These are phyloP conservation scores for Maudiozyma humilis DNA, from an alignment of 1,139 yeast species.

Conservation along the genomic window DNA sequence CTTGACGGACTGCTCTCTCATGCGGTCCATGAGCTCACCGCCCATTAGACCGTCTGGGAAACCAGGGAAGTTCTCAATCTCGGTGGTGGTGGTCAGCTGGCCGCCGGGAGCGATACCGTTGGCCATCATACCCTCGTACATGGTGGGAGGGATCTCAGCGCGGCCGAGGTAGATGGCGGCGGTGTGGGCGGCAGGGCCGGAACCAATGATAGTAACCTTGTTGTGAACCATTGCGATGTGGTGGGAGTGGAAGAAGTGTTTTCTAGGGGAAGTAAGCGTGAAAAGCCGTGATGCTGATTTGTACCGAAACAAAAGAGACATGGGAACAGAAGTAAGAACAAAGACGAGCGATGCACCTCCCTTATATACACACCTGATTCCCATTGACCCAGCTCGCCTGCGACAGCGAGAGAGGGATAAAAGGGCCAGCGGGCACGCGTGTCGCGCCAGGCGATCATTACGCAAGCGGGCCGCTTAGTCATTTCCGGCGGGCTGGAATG, in stretches of 20 bases:
- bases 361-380: no score
- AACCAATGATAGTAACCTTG: constrained; percentile 86
- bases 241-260: background rate
- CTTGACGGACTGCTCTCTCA: constrained; percentile 78
- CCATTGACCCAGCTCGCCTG: no score
- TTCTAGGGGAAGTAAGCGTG: background rate
- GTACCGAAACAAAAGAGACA: background rate
- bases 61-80: constrained; percentile 95
- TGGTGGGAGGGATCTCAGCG: constrained; percentile 89
- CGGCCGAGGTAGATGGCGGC: constrained; percentile 95
- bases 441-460: no score
- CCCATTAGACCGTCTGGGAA: constrained; percentile 92
- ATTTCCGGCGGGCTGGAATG: background rate
- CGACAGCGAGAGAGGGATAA: no score
- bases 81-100: constrained; percentile 95
- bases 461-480: background rate
- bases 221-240: constrained; percentile 58
- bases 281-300: background rate
- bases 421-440: no score
- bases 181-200: constrained; percentile 99
- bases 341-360: no score
- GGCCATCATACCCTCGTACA: constrained; percentile 94
- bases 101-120: constrained; percentile 99
- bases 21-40: constrained; percentile 78
- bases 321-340: background rate